Conservation (phyloP, 192 early-diverging fungal species). For the Phycomyces nitens region DNA sequence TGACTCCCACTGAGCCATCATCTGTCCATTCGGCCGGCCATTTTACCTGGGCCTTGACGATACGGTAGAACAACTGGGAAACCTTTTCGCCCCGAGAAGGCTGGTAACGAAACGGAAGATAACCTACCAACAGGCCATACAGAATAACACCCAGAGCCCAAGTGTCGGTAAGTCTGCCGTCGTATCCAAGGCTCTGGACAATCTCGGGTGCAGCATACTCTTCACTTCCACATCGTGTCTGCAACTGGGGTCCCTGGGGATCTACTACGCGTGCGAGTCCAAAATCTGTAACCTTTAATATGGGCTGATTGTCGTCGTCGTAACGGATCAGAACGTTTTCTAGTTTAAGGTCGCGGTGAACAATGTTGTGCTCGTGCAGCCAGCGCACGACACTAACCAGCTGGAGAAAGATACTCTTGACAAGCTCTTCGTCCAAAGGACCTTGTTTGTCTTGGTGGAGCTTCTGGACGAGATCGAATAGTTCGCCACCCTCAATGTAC, state of each 20-base stretch:
- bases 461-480: conserved; percentile 66
- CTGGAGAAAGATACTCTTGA: conserved; percentile 55
- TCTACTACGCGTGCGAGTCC: conserved; percentile 55
- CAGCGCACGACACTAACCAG: conserved; percentile 54
- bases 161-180: conserved; percentile 68
- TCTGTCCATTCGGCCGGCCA: conserved; percentile 42
- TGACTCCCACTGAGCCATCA: neutral
- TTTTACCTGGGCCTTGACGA: conserved; percentile 49
- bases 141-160: conserved; percentile 82
- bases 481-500: conserved; percentile 67
- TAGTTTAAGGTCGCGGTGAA: conserved; percentile 63
- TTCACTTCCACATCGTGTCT: conserved; percentile 66
- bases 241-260: conserved; percentile 35
- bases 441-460: conserved; percentile 24
- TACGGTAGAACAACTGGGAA: conserved; percentile 56
- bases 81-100: conserved; percentile 44
- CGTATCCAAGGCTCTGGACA: conserved; percentile 55
- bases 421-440: conserved; percentile 40
- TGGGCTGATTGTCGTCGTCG: conserved; percentile 15
- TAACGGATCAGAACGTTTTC: conserved; percentile 50
- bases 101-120: conserved; percentile 74
- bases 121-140: conserved; percentile 69
- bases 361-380: conserved; percentile 61
- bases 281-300: conserved; percentile 67
- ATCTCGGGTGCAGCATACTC: conserved; percentile 79